Conservation (phyloP, 768 basidiomycete species). For the Collybiopsis luxurians region DNA sequence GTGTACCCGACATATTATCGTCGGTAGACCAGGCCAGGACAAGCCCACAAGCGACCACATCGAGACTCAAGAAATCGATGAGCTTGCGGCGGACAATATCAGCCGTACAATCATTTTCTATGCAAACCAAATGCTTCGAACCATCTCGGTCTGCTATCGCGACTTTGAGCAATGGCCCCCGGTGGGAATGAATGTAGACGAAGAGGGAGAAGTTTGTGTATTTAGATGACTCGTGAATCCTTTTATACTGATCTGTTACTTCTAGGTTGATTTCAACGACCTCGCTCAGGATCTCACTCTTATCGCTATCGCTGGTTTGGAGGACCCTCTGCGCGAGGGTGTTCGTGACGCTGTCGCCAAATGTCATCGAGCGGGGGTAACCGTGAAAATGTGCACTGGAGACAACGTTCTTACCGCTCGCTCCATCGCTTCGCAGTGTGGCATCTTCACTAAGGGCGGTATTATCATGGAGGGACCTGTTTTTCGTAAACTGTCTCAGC, state of each 20-base stretch:
- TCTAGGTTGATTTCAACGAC: constrained; percentile 64
- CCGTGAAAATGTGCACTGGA: constrained; percentile 98
- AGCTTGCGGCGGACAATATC: constrained; percentile 76
- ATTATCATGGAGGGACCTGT: constrained; percentile 98
- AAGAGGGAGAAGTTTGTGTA: constrained; percentile 51
- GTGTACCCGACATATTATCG: constrained; percentile 73
- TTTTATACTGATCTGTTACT: constrained; percentile 13
- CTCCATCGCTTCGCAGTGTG: constrained; percentile 96
- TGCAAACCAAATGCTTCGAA: constrained; percentile 92
- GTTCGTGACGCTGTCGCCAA: constrained; percentile 86
- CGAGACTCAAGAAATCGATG: constrained; percentile 60
- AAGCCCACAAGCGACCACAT: constrained; percentile 29
- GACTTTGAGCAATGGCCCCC: constrained; percentile 91
- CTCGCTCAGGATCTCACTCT: constrained; percentile 76
- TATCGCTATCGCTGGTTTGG: constrained; percentile 90
- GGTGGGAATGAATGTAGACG: constrained; percentile 30
- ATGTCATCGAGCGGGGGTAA: constrained; percentile 86
- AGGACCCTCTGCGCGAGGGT: constrained; percentile 91
- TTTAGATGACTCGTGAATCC: neutral
- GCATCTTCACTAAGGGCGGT: constrained; percentile 91
- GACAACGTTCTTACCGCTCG: constrained; percentile 94
- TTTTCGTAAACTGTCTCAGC: constrained; percentile 74
- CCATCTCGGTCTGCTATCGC: constrained; percentile 91
- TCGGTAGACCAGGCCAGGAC: constrained; percentile 35
- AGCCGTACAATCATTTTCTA: constrained; percentile 95